Percentiles rank a stretch among this genome's conserved stretches.
phyloP scores from a whole-genome alignment of 192 early-diverging fungal species.

The Haplosporangium gracile region DNA sequence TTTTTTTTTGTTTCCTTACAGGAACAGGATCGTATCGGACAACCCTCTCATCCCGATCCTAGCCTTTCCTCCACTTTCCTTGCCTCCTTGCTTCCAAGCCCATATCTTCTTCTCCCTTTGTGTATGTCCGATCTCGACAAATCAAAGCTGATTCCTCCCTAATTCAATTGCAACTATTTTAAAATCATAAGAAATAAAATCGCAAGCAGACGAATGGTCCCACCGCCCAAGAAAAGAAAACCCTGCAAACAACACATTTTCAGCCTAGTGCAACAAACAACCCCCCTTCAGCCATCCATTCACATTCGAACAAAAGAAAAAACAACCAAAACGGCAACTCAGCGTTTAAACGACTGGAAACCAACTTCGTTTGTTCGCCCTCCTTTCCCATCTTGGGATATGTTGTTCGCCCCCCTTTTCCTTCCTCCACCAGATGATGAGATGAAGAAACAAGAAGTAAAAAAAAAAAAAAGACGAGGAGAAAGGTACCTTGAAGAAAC shows the following conservation, averaged over 20 bases:
- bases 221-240: background rate
- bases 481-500: background rate
- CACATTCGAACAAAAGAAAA: background rate
- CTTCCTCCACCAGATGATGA: too few species aligned
- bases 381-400: background rate
- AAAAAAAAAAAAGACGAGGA: background rate
- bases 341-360: background rate
- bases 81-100: background rate
- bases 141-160: background rate
- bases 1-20: too few species aligned
- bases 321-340: conserved; percentile 8
- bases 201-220: background rate
- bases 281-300: background rate
- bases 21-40: too few species aligned
- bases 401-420: too few species aligned
- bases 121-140: background rate
- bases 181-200: background rate
- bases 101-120: too few species aligned
- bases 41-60: background rate
- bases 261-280: background rate
- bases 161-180: background rate
- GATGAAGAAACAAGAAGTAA: background rate
- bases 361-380: background rate
- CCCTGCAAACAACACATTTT: too few species aligned
- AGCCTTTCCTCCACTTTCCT: background rate